Base-by-base conservation (phyloP, 78 protist species). In the Anaeramoeba flamelloides region DNA sequence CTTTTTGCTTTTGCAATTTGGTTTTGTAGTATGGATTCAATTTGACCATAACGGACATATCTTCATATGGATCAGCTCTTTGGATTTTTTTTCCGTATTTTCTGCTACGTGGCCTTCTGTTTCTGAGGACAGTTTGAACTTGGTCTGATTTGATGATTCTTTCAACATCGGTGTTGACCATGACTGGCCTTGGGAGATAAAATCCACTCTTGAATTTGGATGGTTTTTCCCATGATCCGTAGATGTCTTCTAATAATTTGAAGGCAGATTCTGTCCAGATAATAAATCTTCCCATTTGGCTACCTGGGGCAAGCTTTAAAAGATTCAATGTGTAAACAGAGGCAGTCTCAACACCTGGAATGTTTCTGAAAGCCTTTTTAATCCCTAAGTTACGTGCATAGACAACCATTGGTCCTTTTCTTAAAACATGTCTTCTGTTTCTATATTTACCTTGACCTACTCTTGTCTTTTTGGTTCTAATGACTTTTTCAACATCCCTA, bases 261-360 rank as follows among this genome's bases (percentile, higher is more conserved):
- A 96, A 94, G 74, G 99, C 99, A 65, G 85, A 79, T 87, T 93
- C 80, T 69, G 99, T 90, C 99, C 99, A 98, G 91, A 98, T 89
- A 93, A 94, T 41, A 88, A 96, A 93, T 81, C 99, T 93, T 84
- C 99, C 99, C 36, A 98, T 74, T 90, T 96, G 99, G 38, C 99
- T 99, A 85, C 99, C 99, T 37, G 99, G 99, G 79, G 99, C 99
- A 77, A 98, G 94, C 88, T 96, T 90, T 65, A 96, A 91, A 65
- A 98, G 91, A 92, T 95, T 98, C 74, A 98, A 88, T 77, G 92
- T 65, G 77, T 75, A 41, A 38, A 98, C 99, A 79, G 30, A 26
- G 88, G 85, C 75, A 69, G 86, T 39, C 79, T 98, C 99, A 41
- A 98, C 95, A 76, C 99, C 99, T 84, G 95, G 89, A 83, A 98